Base-by-base conservation (phyloP, 2,329 filamentous ascomycete genomes). In the Periconia sp. region DNA sequence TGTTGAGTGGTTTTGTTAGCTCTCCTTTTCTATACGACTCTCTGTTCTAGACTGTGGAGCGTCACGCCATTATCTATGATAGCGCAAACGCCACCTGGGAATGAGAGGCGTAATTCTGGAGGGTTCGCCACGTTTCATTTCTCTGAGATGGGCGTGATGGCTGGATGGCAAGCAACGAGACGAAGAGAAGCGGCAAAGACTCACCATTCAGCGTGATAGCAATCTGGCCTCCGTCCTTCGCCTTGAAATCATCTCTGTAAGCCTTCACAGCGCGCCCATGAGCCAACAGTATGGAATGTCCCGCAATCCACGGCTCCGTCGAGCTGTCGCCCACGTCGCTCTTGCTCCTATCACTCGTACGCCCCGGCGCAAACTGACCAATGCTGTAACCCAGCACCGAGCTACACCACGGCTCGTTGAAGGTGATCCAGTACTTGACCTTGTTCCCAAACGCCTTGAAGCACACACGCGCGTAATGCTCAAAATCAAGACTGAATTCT, bases 321-420 rank as follows among this genome's bases (percentile, higher is more conserved):
- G 83, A 81, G 61, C 86, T 87, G 76, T 94, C 89, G 23, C 90
- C 91, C 43, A 86, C 82, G 2, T 83, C 66, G 47, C 83, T 90
- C 80, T 87, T 90, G 55, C 70, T 81, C 58, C 90, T 84, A 74
- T 94, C 87, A 62, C 88, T 91, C 7, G 87, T 90, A 68, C 85
- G 87, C n/a, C 91, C 91, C 1, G 91, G 91, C 11, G 91, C 91
- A 69, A 92, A 92, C 57, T 85, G 78, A 27, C 91, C 91, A 41
- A 83, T 85, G 68, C 82, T 89, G 76, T 93, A 94, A 35, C 91
- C 91, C 41, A 94, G 81, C 56, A 94, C 87, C 49, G 88, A 85
- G 59, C 85, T 90, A 76, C 90, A 95, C 86, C 89, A 94, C 3
- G 91, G 91, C 78, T 96, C 91, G 72, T 94, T 94, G 77, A 93